These are phyloP conservation scores for Cryptosporidium canis DNA, from an alignment of 169 alveolate genomes.

Conservation along the genomic window DNA sequence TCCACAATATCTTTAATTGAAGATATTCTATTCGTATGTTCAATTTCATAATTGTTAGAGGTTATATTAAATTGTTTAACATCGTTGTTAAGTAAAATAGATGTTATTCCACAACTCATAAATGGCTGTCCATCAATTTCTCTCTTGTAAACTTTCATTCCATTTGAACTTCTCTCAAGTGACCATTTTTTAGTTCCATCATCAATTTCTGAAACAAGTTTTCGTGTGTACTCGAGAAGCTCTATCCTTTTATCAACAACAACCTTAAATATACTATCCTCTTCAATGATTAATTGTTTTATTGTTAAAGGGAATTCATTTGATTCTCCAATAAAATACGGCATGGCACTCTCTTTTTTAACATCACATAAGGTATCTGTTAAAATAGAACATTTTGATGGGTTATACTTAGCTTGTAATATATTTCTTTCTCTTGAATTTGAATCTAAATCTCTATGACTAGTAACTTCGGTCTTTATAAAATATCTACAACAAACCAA, in stretches of 20 bases:
- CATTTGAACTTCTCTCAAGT: conserved; percentile 64
- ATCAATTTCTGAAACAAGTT: conserved; percentile 40
- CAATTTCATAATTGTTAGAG: neutral
- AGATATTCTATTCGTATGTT: neutral
- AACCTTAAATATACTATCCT: conserved; percentile 1
- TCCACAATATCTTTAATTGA: conserved; percentile 65
- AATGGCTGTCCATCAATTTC: conserved; percentile 47
- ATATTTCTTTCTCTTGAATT: conserved; percentile 3
- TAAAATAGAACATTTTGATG: neutral
- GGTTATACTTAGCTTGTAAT: neutral
- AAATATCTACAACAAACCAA: conserved; percentile 60
- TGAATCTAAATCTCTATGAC: neutral
- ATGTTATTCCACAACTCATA: conserved; percentile 71
- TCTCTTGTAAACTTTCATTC: conserved; percentile 46
- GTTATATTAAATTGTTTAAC: neutral
- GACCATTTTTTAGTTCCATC: conserved; percentile 52
- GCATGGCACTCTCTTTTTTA: neutral
- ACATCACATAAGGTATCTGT: neutral
- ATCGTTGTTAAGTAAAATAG: neutral
- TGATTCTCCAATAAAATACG: conserved; percentile 38
- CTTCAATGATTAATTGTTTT: conserved; percentile 10
- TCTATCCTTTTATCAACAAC: conserved; percentile 37
- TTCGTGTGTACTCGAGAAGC: conserved; percentile 13
- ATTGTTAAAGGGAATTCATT: conserved; percentile 47
- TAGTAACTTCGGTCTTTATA: conserved; percentile 14